phyloP scores from a whole-genome alignment of 495 filamentous ascomycete genomes.

The Penicillium verhagenii region DNA sequence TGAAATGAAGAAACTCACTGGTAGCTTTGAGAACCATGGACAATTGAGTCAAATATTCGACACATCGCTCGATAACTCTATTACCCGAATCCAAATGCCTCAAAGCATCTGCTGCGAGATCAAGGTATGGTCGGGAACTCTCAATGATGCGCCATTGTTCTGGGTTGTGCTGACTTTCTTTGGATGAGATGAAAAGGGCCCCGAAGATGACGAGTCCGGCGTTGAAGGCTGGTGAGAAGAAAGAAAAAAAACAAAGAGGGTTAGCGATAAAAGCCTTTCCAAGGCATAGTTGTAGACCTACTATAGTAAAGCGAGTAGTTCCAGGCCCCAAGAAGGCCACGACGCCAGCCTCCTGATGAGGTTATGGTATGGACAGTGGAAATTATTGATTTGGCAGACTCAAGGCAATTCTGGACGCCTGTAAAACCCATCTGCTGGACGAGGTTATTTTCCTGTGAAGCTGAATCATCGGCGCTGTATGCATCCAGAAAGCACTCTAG shows the following conservation, averaged over 20 bases:
- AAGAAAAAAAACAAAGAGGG: no score
- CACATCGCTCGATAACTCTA: constrained; percentile 36
- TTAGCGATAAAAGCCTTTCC: background rate
- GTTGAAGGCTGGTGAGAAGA: constrained; percentile 31
- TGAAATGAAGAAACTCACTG: constrained; percentile 13
- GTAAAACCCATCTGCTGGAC: constrained; percentile 31
- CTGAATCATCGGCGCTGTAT: constrained; percentile 25
- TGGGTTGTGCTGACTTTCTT: constrained; percentile 1
- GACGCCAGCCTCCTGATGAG: constrained; percentile 12
- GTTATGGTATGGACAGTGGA: constrained; percentile 28
- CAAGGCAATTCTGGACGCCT: constrained; percentile 35
- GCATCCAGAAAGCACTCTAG: constrained; percentile 30
- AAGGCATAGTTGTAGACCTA: constrained; percentile 1
- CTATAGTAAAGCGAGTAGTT: constrained; percentile 41
- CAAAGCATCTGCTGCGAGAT: constrained; percentile 34
- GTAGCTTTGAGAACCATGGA: constrained; percentile 25
- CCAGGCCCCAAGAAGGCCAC: constrained; percentile 39
- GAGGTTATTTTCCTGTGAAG: constrained; percentile 15
- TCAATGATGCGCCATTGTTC: constrained; percentile 10
- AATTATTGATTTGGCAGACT: constrained; percentile 33
- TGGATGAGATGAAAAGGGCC: constrained; percentile 23
- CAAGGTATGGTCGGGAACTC: constrained; percentile 19
- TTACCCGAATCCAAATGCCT: constrained; percentile 36
- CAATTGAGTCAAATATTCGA: constrained; percentile 34
- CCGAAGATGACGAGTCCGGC: constrained; percentile 33